These are phyloP conservation scores for Murraya koenigii DNA, from an alignment of 345 rosid species.

Conservation along the genomic window DNA sequence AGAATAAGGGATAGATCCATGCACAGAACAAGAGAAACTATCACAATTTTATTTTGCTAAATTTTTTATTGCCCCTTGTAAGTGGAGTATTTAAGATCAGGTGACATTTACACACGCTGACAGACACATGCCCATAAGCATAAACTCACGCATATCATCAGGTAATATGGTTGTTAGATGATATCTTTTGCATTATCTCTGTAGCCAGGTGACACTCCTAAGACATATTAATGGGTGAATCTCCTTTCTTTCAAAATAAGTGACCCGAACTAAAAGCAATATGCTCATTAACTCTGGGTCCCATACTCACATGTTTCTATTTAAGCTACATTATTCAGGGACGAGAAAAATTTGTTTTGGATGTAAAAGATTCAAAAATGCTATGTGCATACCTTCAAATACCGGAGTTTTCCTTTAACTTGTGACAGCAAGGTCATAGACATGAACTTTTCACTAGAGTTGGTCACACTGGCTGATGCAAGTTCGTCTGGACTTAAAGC, in stretches of 20 bases:
- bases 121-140: neutral
- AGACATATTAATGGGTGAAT: neutral
- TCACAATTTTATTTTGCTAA: neutral
- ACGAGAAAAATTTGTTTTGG: neutral
- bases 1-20: neutral
- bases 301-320: neutral
- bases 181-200: neutral
- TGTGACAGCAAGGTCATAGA: constrained; percentile 56
- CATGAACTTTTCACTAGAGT: constrained; percentile 76
- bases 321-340: neutral
- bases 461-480: constrained; percentile 67
- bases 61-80: neutral
- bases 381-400: constrained; percentile 63
- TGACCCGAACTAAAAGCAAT: neutral
- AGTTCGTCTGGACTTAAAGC: constrained; percentile 72
- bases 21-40: neutral
- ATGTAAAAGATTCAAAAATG: neutral
- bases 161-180: neutral
- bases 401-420: constrained; percentile 83
- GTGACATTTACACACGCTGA: neutral
- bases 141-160: neutral
- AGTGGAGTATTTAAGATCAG: neutral
- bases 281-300: neutral
- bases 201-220: neutral
- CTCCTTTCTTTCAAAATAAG: neutral